Conservation (phyloP, 805 yeast genomes). For the Pichia rugopelliculosa region DNA sequence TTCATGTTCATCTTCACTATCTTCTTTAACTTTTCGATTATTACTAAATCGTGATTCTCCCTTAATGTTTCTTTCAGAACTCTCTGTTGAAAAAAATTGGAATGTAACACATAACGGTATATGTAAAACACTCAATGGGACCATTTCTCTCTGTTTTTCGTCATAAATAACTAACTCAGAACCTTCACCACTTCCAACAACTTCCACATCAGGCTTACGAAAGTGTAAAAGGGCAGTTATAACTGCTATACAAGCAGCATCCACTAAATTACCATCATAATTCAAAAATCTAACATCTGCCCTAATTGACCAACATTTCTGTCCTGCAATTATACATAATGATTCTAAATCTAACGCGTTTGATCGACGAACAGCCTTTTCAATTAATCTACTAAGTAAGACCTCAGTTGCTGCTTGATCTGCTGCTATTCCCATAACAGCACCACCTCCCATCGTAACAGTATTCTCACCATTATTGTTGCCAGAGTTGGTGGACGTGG, state of each 20-base stretch:
- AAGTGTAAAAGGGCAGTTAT: slow-evolving; percentile 80
- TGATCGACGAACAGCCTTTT: slow-evolving; percentile 85
- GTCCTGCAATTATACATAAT: slow-evolving; percentile 84
- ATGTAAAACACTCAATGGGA: slow-evolving; percentile 77
- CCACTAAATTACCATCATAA: slow-evolving; percentile 90
- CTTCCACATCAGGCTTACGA: slow-evolving; percentile 74
- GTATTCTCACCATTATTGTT: not conserved
- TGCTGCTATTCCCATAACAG: slow-evolving; percentile 11
- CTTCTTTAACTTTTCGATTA: slow-evolving; percentile 1
- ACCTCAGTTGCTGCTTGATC: slow-evolving; percentile 70
- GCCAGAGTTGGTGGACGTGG: not conserved
- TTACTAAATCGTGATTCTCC: slow-evolving; percentile 29
- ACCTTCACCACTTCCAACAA: slow-evolving; percentile 36
- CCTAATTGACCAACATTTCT: slow-evolving; percentile 82
- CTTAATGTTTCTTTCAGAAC: slow-evolving; percentile 60
- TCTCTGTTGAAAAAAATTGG: slow-evolving; percentile 70
- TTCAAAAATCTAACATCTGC: slow-evolving; percentile 87
- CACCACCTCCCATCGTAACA: slow-evolving; percentile 9
- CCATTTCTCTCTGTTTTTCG: slow-evolving; percentile 75
- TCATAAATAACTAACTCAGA: slow-evolving; percentile 62
- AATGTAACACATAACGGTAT: slow-evolving; percentile 86
- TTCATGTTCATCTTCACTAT: slow-evolving; percentile 7
- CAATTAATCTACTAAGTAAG: slow-evolving; percentile 72
- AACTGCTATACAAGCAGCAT: slow-evolving; percentile 84
- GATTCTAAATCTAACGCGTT: slow-evolving; percentile 88